Base-by-base conservation (phyloP, 352 stramenopile species). In the Globisporangium barbulae region DNA sequence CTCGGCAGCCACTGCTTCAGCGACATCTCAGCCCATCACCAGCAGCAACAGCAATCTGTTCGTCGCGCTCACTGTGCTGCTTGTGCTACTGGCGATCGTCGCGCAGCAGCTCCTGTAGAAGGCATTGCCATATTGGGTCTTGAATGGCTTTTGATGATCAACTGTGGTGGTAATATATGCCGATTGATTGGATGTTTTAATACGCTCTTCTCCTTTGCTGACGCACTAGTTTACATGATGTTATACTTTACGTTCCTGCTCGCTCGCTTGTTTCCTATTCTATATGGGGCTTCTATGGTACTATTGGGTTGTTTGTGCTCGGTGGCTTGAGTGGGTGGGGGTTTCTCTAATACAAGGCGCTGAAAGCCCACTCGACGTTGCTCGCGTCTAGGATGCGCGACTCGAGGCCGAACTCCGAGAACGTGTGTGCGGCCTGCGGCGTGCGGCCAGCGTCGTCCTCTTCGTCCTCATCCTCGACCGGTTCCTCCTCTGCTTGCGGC, bases 281-380 rank as follows among this genome's bases (percentile, higher is more conserved):
- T 54, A 37, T 54, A 60, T 5, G 33, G 52, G 39, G 33, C 15
- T 39, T 61, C 65, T 61, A 62, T 54, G 41, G 9, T 68, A 68
- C 62, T 68, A 62, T 61, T 42, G 22, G 25, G 45, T 44, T 30
- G 17, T 12, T 41, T 50, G 39, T 50, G 19, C 25, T 28, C 25
- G 25, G 5, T 9, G 35, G 9, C 35, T 41, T 37, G 31, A 37
- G 19, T 28, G 41, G 17, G 5, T 37, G 57, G 8, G 7, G 25
- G 19, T 6, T 4, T 17, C 31, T 47, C 59, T 87, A 91, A 72
- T 91, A 91, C 63, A 91, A 76, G 47, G 82, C 82, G 42, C 83
- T 91, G 65, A 90, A 91, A 4, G 83, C 80, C 83, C 83, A 91
- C 61, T 88, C 78, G 65, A 91, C 79, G 62, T 85, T 84, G 61